phyloP scores from a whole-genome alignment of 2,329 filamentous ascomycete species.

The Fusarium acutatum region DNA sequence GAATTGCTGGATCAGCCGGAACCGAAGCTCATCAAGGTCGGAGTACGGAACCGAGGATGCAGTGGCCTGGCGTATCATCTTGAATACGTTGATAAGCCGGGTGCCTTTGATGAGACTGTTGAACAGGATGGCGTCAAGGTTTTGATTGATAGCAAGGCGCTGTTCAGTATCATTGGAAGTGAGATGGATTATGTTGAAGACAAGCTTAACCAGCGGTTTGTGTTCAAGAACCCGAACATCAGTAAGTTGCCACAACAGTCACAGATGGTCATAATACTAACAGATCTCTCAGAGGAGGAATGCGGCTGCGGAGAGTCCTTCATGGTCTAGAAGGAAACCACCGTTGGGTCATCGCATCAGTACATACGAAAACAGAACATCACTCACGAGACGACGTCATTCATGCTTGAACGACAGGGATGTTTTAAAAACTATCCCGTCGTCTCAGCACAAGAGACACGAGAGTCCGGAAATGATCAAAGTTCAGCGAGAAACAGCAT shows the following conservation, averaged over 20 bases:
- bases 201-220: constrained; percentile 89
- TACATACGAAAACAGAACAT: neutral
- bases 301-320: constrained; percentile 98
- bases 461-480: neutral
- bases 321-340: constrained; percentile 67
- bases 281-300: constrained; percentile 77
- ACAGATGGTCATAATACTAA: constrained; percentile 35
- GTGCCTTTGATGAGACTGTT: constrained; percentile 87
- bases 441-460: neutral
- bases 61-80: constrained; percentile 93
- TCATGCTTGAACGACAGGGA: constrained; percentile 6
- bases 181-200: constrained; percentile 99
- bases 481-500: constrained; percentile 9
- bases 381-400: constrained; percentile 24
- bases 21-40: constrained; percentile 92
- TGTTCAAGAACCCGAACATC: constrained; percentile 97
- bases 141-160: constrained; percentile 93
- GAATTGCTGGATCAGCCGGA: constrained; percentile 83
- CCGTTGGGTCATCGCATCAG: neutral
- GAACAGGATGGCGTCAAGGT: constrained; percentile 97
- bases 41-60: constrained; percentile 92
- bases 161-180: constrained; percentile 97
- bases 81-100: constrained; percentile 93
- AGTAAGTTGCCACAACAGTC: constrained; percentile 70
- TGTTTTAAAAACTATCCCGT: neutral